Base-by-base conservation (phyloP, 305 asterid species). In the Fraxinus sp. region DNA sequence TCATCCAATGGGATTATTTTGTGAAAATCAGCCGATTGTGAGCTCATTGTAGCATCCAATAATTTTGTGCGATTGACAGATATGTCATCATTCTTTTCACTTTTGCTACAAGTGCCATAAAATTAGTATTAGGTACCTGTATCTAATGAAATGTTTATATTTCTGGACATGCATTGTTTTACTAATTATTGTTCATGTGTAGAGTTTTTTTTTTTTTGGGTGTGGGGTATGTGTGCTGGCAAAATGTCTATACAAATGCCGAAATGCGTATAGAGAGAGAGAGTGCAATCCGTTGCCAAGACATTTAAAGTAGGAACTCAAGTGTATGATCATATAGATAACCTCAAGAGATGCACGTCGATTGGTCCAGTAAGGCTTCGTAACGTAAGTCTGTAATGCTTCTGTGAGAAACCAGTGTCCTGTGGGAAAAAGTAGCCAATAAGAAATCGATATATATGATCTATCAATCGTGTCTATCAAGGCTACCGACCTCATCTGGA, bases 291-390 rank as follows among this genome's bases (percentile, higher is more conserved):
- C 13, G 9, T 24, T 7, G 14, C 30, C 44, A 74, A 68, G 28
- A 1, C 10, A 22, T 6, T 32, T 41, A 4, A 71, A 71, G 59
- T 37, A 59, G 52, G 32, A 35, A 71, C 39, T 33, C 28, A 16
- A n/a, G 73, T 24, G 59, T 81, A 49, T 7, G 80, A 46, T 75
- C 41, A 80, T 35, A 37, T 6, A 66, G 66, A 64, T 89, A 24
- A 95, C 98, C 98, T 90, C 75, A 93, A 75, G 74, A 91, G 94
- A 85, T 91, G 91, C 80, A 91, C 88, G 78, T 86, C 84, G 33
- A 93, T 89, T 49, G 97, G 97, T 71, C 92, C 94, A 2, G 90
- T 86, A 76, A 89, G 83, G 94, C 98, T 93, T 88, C 97, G 89
- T 74, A 93, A 85, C 26, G 85, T 87, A 49, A 95, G 93, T 77